phyloP scores from a whole-genome alignment of 495 filamentous ascomycete species.

The Aspergillus coremiiformis region DNA sequence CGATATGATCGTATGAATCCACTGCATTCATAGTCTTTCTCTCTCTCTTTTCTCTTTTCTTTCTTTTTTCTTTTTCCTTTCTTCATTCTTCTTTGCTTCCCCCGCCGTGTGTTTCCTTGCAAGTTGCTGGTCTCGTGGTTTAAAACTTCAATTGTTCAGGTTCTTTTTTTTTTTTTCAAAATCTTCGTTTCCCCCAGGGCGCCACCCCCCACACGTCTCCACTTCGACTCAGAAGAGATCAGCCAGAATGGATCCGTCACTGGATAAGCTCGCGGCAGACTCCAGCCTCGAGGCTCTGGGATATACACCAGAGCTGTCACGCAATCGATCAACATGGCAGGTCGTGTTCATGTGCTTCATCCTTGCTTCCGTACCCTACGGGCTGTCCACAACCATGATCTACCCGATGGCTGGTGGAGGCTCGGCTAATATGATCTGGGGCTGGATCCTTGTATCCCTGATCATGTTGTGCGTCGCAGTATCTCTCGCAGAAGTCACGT shows the following conservation, averaged over 20 bases:
- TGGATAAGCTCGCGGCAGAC: constrained; percentile 12
- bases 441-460: constrained; percentile 52
- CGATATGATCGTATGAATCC: too few species aligned
- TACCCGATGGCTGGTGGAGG: constrained; percentile 52
- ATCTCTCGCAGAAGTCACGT: constrained; percentile 58
- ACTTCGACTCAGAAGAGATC: too few species aligned
- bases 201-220: too few species aligned
- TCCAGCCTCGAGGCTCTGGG: constrained; percentile 34
- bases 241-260: background rate
- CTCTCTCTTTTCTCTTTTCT: background rate
- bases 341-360: constrained; percentile 34
- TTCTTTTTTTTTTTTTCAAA: too few species aligned
- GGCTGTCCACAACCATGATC: constrained; percentile 53
- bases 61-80: background rate
- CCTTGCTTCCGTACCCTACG: constrained; percentile 48
- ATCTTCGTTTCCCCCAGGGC: too few species aligned
- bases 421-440: constrained; percentile 54
- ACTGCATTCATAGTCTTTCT: too few species aligned
- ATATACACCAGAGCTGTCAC: constrained; percentile 48
- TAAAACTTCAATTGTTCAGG: too few species aligned
- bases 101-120: too few species aligned
- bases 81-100: background rate
- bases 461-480: constrained; percentile 57
- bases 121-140: too few species aligned
- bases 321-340: constrained; percentile 43